Evolutionary conservation across 345 rosid genomes (phyloP).

Genomic region (Reutealis trisperma): DNA sequence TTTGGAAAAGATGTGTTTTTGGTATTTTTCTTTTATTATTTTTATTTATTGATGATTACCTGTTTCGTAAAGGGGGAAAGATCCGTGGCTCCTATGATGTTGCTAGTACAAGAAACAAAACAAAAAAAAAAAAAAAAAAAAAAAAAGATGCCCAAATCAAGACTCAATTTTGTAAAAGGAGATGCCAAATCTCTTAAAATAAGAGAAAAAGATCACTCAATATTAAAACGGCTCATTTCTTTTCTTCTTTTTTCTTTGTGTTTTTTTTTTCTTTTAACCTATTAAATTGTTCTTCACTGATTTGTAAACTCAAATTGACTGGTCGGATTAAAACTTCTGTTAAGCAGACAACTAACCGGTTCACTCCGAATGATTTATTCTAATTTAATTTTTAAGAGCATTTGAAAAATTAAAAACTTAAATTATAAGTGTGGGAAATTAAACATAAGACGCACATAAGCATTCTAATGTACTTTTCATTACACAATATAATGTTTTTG

Average conservation of each 20-base stretch:
- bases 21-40: background rate
- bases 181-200: conserved; percentile 27
- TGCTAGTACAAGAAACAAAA: conserved; percentile 24
- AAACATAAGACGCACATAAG: too few species aligned
- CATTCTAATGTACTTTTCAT: too few species aligned
- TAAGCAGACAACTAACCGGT: too few species aligned
- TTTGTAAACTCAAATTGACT: too few species aligned
- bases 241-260: too few species aligned
- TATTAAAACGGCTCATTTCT: background rate
- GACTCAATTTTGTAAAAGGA: conserved; percentile 29
- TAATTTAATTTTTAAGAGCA: too few species aligned
- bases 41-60: conserved; percentile 10
- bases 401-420: too few species aligned
- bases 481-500: too few species aligned
- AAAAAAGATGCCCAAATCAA: conserved; percentile 34
- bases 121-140: background rate
- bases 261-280: background rate
- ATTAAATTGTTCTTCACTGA: background rate
- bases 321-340: too few species aligned
- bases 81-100: conserved; percentile 1
- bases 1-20: conserved; percentile 9
- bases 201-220: background rate
- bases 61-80: conserved; percentile 27
- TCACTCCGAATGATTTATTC: too few species aligned
- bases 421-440: too few species aligned